Evolutionary conservation across 805 yeast species (phyloP).

Genomic region (Yarrowia osloensis): DNA sequence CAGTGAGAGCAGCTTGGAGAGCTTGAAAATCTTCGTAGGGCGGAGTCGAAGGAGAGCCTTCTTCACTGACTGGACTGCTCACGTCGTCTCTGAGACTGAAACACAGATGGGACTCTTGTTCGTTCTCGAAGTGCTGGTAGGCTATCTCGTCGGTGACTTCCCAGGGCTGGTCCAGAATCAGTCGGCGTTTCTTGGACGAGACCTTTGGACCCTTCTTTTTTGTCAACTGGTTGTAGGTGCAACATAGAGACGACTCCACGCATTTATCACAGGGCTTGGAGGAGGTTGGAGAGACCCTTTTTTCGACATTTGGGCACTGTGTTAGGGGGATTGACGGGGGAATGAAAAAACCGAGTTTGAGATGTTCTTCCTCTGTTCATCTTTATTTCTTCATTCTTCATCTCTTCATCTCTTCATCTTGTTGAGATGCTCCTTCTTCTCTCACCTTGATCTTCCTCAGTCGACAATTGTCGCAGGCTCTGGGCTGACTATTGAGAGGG

Average conservation of each 20-base stretch:
- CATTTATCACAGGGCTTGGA: conserved; percentile 22
- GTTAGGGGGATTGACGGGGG: neutral
- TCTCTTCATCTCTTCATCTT: too few species aligned
- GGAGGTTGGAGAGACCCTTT: neutral
- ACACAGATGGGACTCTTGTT: conserved; percentile 23
- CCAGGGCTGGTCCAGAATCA: conserved; percentile 25
- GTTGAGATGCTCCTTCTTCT: neutral
- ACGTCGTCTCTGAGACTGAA: neutral
- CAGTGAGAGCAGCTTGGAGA: neutral
- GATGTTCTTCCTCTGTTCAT: too few species aligned
- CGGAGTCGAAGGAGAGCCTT: too few species aligned
- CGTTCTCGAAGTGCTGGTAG: conserved; percentile 21
- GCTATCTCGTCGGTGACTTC: conserved; percentile 16
- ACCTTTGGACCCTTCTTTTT: conserved; percentile 19
- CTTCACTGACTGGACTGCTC: too few species aligned
- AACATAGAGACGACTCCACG: conserved; percentile 11
- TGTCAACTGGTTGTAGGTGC: conserved; percentile 21
- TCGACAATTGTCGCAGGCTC: conserved; percentile 20
- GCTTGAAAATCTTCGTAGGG: too few species aligned
- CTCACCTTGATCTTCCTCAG: conserved; percentile 24
- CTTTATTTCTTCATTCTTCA: too few species aligned
- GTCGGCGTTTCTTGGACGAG: conserved; percentile 11
- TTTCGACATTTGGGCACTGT: conserved; percentile 21
- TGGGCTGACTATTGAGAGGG: neutral
- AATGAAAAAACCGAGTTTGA: too few species aligned